Percentiles rank a stretch among this genome's conserved stretches.
phyloP scores from a whole-genome alignment of 108 stramenopile genomes.

The Aurantiochytrium sp. region DNA sequence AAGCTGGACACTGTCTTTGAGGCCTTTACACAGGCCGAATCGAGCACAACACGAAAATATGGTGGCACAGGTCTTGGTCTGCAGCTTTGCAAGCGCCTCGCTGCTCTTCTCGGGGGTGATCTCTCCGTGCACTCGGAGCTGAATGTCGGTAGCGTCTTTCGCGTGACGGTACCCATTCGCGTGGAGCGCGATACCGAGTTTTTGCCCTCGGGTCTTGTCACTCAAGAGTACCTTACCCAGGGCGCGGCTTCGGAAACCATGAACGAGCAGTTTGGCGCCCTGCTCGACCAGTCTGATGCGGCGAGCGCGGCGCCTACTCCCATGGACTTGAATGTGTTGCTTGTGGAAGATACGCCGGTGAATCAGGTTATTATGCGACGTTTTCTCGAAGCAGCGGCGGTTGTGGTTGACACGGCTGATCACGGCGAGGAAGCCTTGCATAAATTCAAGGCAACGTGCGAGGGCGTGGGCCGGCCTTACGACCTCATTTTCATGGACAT shows the following conservation, averaged over 20 bases:
- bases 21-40: slow-evolving; percentile 24
- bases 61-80: slow-evolving; percentile 28
- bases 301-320: neutral
- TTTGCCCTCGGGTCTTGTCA: neutral
- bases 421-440: slow-evolving; percentile 17
- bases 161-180: neutral
- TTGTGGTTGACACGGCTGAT: neutral
- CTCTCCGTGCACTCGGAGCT: neutral
- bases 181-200: neutral
- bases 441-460: neutral
- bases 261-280: neutral
- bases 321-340: neutral
- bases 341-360: neutral
- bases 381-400: neutral
- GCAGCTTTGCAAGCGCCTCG: neutral
- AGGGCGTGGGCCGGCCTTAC: neutral
- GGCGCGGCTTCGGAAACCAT: neutral
- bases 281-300: neutral
- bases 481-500: slow-evolving; percentile 22
- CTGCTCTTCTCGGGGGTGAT: neutral
- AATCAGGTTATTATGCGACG: neutral
- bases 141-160: neutral
- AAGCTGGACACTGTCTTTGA: slow-evolving; percentile 26
- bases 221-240: neutral
- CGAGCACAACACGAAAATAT: neutral